phyloP scores from a whole-genome alignment of 2,329 filamentous ascomycete genomes.

The Sporothrix dimorphospora region DNA sequence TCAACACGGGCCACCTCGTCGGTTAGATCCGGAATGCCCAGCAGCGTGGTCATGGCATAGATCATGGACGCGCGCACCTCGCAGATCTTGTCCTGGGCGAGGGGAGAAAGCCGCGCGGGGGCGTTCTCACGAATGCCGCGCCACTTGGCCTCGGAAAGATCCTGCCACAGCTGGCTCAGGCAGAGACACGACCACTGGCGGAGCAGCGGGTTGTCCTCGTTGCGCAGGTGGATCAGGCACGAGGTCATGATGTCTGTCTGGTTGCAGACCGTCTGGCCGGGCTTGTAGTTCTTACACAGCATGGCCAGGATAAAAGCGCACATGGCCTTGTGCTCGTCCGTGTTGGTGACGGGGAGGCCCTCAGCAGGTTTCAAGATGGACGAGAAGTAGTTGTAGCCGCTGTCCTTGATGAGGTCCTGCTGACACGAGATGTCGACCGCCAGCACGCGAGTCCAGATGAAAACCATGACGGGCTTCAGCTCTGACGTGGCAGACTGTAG shows the following conservation, averaged over 20 bases:
- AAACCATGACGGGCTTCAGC: conserved; percentile 97
- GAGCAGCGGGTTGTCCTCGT: conserved; percentile 83
- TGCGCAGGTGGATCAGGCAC: conserved; percentile 80
- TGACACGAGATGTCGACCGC: conserved; percentile 95
- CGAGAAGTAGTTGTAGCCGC: conserved; percentile 95
- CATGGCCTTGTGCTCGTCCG: conserved; percentile 96
- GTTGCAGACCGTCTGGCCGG: conserved; percentile 89
- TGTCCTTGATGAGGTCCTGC: conserved; percentile 91
- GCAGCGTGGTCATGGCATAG: conserved; percentile 89
- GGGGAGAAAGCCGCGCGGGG: conserved; percentile 75
- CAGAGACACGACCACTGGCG: conserved; percentile 96
- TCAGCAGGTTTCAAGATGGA: conserved; percentile 85
- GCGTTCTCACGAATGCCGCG: conserved; percentile 88
- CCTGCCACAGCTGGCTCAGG: conserved; percentile 91
- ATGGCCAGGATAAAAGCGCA: conserved; percentile 97
- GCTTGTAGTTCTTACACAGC: conserved; percentile 92
- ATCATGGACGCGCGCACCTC: conserved; percentile 94
- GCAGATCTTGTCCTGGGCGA: conserved; percentile 83
- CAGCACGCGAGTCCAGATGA: conserved; percentile 96
- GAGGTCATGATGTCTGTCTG: conserved; percentile 88
- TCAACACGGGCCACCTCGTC: conserved; percentile 90
- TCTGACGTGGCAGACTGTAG: conserved; percentile 93
- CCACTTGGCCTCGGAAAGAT: conserved; percentile 93
- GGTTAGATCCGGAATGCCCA: conserved; percentile 90
- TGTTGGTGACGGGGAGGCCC: conserved; percentile 81